Percentiles rank a stretch among this genome's conserved stretches.
Conservation (phyloP, 2,329 filamentous ascomycete genomes). For the Magnaporthiopsis poae region DNA sequence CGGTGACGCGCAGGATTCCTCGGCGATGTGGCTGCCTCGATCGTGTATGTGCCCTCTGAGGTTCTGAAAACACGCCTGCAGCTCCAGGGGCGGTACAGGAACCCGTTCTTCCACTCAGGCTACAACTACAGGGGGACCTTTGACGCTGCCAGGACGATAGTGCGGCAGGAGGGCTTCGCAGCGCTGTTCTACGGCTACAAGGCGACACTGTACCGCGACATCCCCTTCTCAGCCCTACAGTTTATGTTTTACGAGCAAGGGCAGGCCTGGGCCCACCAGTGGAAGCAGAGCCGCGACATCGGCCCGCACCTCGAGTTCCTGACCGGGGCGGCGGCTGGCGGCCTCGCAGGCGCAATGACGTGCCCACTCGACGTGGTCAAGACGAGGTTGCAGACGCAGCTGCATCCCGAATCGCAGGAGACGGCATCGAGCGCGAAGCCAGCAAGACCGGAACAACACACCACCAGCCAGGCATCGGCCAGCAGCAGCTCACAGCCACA, state of each 20-base stretch:
- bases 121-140: conserved; percentile 88
- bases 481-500: conserved; percentile 29
- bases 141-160: conserved; percentile 78
- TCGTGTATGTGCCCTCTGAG: conserved; percentile 93
- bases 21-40: conserved; percentile 81
- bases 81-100: conserved; percentile 88
- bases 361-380: conserved; percentile 97
- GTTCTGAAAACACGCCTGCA: conserved; percentile 96
- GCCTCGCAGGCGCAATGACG: conserved; percentile 85
- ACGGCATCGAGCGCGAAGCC: conserved; percentile 14
- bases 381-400: conserved; percentile 88
- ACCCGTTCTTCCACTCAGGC: conserved; percentile 83
- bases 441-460: conserved; percentile 15
- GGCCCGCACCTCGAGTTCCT: conserved; percentile 76
- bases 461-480: conserved; percentile 16
- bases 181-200: conserved; percentile 96
- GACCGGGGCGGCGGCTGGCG: conserved; percentile 81
- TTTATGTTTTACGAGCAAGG: conserved; percentile 98
- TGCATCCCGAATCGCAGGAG: conserved; percentile 34
- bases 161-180: conserved; percentile 67
- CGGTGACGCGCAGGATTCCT: conserved; percentile 58
- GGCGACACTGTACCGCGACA: conserved; percentile 83
- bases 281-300: conserved; percentile 72
- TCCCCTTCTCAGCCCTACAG: conserved; percentile 91
- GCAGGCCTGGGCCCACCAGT: conserved; percentile 68